Evolutionary conservation across 139 green algal genomes (phyloP).

Genomic region (Zygnema circumcarinatum): DNA sequence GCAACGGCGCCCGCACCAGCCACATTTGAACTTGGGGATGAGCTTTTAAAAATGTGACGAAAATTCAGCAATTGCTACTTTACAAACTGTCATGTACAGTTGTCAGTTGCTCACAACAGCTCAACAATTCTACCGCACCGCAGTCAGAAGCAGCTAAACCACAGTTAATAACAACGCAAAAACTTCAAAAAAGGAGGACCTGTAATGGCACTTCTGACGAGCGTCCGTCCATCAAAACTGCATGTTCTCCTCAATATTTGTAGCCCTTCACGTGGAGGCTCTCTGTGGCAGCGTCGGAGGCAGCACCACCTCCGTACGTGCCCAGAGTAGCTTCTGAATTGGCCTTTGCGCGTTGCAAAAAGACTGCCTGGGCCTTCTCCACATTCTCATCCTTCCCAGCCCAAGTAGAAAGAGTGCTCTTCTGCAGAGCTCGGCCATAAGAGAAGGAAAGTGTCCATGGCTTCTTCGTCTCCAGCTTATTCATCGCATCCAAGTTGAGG

Average conservation of each 20-base stretch:
- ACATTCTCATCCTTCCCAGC: constrained; percentile 86
- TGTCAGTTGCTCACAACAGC: background rate
- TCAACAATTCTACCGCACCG: background rate
- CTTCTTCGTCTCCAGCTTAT: constrained; percentile 62
- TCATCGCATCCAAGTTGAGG: constrained; percentile 85
- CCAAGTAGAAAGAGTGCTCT: constrained; percentile 62
- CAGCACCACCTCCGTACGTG: constrained; percentile 84
- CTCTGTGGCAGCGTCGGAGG: constrained; percentile 70
- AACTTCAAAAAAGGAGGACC: background rate
- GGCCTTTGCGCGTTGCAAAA: constrained; percentile 89
- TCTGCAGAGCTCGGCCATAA: constrained; percentile 90
- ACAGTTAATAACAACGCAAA: background rate
- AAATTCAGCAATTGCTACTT: too few species aligned
- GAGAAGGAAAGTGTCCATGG: constrained; percentile 94
- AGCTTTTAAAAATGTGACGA: too few species aligned
- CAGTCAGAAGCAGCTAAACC: background rate
- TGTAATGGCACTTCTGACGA: background rate
- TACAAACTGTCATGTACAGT: background rate
- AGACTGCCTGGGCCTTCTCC: constrained; percentile 82
- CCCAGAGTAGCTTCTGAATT: constrained; percentile 94
- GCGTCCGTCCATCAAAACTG: background rate
- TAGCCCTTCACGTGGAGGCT: constrained; percentile 96
- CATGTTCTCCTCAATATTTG: constrained; percentile 73
- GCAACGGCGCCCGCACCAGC: too few species aligned
- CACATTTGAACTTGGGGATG: too few species aligned